These are phyloP conservation scores for Arthrobotrys entomopaga DNA, from an alignment of 2,329 filamentous ascomycete species.

Conservation along the genomic window DNA sequence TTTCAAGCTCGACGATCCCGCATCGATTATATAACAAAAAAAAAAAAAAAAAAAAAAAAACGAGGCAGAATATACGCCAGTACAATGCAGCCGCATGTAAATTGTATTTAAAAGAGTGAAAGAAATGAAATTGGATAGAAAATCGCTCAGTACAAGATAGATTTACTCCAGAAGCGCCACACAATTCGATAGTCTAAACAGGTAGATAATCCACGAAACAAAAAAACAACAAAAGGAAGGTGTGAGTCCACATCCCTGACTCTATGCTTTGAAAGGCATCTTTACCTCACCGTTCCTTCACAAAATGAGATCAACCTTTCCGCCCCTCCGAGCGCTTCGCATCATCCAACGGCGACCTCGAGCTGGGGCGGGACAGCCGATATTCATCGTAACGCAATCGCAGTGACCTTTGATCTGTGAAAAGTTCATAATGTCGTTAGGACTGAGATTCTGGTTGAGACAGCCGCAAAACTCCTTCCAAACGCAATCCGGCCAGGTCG, in stretches of 20 bases:
- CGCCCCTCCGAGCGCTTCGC: slow-evolving; percentile 7
- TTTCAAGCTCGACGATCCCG: neutral
- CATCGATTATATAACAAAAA: neutral
- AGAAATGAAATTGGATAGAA: too few species aligned
- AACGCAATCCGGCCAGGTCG: slow-evolving; percentile 37
- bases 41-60: neutral
- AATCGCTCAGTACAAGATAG: too few species aligned
- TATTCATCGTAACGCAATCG: slow-evolving; percentile 38
- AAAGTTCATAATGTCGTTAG: slow-evolving; percentile 43
- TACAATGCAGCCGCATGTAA: neutral
- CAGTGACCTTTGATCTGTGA: slow-evolving; percentile 47
- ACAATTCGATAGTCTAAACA: neutral
- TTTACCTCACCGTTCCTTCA: slow-evolving; percentile 14
- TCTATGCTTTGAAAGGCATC: slow-evolving; percentile 1
- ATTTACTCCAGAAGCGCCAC: too few species aligned
- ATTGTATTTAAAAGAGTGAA: too few species aligned
- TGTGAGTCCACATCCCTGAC: neutral
- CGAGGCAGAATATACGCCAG: too few species aligned
- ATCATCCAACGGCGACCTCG: slow-evolving; percentile 14
- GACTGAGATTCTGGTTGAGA: slow-evolving; percentile 37
- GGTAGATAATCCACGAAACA: neutral
- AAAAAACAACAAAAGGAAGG: slow-evolving; percentile 15
- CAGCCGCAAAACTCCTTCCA: slow-evolving; percentile 50
- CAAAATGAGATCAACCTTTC: slow-evolving; percentile 26
- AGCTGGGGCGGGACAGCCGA: slow-evolving; percentile 21